Base-by-base conservation (phyloP, 2,329 filamentous ascomycete genomes). In the Biscogniauxia marginata region DNA sequence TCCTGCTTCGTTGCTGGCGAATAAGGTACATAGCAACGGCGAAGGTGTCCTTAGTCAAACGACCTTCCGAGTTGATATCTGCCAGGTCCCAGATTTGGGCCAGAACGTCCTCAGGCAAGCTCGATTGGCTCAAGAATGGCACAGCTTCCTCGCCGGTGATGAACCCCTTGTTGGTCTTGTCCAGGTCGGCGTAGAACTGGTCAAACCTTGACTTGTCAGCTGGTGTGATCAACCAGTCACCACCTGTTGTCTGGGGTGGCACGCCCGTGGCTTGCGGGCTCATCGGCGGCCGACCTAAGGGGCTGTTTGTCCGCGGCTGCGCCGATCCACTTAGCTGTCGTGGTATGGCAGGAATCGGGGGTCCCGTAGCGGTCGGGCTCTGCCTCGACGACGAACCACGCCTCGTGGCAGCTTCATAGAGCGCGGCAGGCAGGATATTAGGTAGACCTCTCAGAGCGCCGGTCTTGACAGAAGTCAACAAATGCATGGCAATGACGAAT, bases 11-110 rank as follows among this genome's bases (percentile, higher is more conserved):
- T 71, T 97, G 93, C 71, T 96, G 90, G 59, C 93, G 85, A 66
- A 99, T 97, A 50, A 99, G 80, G 70, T 96, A 96, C 93, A 99
- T 97, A 52, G 95, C 93, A 48, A 99, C 92, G 0, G 95, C 92
- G 70, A 99, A 99, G 66, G 96, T 93, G 64, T 99, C 95, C 65
- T 85, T 86, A 48, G 83, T 92, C 55, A 99, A 78, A 55, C 89
- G 87, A 9, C 95, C 95, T 64, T 93, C 89, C 7, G 91, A 95
- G 68, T 91, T 91, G 73, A 97, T 91, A 74, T 99, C 95, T 13
- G 95, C 89, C 24, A 99, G 84, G 71, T 99, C 95, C 95, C 95
- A 99, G 61, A 99, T 96, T 66, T 96, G 90, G 24, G 95, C 95
- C 52, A 99, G 79, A 8, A 85, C 85, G 67, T 97, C 93, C 70